phyloP scores from a whole-genome alignment of 177 flowering plant genomes.

The Vitis hybrid region DNA sequence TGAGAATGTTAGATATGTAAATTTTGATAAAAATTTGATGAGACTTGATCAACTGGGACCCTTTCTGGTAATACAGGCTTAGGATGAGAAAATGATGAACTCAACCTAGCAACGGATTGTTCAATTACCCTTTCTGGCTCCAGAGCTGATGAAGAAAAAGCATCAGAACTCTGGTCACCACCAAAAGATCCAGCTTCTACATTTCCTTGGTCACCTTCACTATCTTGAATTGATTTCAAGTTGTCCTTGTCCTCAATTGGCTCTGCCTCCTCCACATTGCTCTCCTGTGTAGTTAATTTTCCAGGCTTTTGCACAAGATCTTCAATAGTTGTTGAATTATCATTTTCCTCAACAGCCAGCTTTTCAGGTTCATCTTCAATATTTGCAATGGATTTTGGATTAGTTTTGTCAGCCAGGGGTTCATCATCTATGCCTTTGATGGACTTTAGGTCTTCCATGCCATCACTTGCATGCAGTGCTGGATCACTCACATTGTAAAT shows the following conservation, averaged over 20 bases:
- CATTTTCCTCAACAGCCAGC: not conserved
- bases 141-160: too few species aligned
- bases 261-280: not conserved
- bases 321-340: not conserved
- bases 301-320: not conserved
- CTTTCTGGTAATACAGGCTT: too few species aligned
- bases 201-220: conserved; percentile 7
- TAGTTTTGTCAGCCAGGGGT: conserved; percentile 3
- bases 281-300: not conserved
- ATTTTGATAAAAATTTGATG: too few species aligned
- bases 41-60: too few species aligned
- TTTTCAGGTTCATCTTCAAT: conserved; percentile 4
- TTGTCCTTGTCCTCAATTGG: not conserved
- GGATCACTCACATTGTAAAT: not conserved
- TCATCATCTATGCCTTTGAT: conserved; percentile 3
- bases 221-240: not conserved
- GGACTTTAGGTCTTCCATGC: not conserved
- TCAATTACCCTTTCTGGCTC: too few species aligned
- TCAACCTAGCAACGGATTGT: too few species aligned
- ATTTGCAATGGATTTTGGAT: not conserved
- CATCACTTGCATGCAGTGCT: not conserved
- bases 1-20: too few species aligned
- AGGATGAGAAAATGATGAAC: too few species aligned
- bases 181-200: too few species aligned
- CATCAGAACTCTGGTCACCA: too few species aligned